Conservation (phyloP, 495 filamentous ascomycete genomes). For the Friedmanniomyces endolithicus region DNA sequence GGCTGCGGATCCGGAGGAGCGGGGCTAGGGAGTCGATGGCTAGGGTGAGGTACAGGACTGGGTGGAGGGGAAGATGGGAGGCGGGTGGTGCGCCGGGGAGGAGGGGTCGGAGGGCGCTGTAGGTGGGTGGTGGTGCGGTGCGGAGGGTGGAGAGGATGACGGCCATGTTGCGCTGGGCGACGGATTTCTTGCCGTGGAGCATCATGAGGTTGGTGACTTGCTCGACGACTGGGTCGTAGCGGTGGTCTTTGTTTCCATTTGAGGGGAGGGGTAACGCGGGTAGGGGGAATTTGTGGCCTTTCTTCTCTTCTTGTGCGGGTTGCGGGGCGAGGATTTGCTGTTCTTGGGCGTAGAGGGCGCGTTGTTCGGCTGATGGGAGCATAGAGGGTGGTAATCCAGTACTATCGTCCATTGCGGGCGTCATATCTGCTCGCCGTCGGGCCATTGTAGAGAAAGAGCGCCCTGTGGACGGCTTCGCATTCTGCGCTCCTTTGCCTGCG, state of each 20-base stretch:
- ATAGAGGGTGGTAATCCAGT: conserved; percentile 11
- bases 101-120: conserved; percentile 55
- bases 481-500: not conserved
- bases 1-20: conserved; percentile 59
- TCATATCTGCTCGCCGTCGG: conserved; percentile 23
- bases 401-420: not conserved
- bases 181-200: conserved; percentile 71
- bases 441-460: conserved; percentile 49
- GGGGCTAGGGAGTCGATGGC: conserved; percentile 97
- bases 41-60: conserved; percentile 41
- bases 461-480: conserved; percentile 19
- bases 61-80: conserved; percentile 39
- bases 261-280: conserved; percentile 53
- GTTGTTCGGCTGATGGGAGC: conserved; percentile 23
- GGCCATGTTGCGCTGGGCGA: conserved; percentile 78
- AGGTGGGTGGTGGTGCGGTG: conserved; percentile 61
- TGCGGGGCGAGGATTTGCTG: not conserved
- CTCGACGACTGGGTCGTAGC: conserved; percentile 69
- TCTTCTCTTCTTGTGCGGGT: conserved; percentile 14
- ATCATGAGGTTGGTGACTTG: conserved; percentile 87
- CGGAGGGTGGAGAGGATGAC: conserved; percentile 78
- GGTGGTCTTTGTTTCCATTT: conserved; percentile 51
- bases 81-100: conserved; percentile 60
- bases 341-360: conserved; percentile 15
- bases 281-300: conserved; percentile 61